Conservation (phyloP, 2,329 filamentous ascomycete species). For the Ramularia collo-cygni region DNA sequence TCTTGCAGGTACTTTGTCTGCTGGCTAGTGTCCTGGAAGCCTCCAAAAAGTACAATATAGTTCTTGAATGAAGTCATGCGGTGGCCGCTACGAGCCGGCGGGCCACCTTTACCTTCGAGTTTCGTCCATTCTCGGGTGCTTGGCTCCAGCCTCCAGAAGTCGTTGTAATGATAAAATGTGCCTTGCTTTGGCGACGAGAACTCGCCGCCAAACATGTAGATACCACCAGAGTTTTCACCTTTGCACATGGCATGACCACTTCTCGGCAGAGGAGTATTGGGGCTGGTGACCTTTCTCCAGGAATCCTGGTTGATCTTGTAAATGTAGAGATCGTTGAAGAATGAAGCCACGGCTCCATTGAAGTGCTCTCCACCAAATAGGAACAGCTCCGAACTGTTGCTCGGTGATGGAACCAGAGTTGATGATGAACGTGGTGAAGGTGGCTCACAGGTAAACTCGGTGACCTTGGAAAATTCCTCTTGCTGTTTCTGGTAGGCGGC, state of each 20-base stretch:
- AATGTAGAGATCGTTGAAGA: slow-evolving; percentile 61
- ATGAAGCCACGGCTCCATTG: slow-evolving; percentile 75
- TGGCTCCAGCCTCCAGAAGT: slow-evolving; percentile 92
- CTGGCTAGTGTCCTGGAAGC: slow-evolving; percentile 94
- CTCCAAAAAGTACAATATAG: slow-evolving; percentile 91
- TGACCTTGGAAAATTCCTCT: slow-evolving; percentile 89
- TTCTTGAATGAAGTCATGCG: slow-evolving; percentile 93
- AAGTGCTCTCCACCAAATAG: slow-evolving; percentile 94
- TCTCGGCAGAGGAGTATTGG: slow-evolving; percentile 83
- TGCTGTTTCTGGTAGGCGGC: slow-evolving; percentile 88
- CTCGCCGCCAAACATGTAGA: slow-evolving; percentile 93
- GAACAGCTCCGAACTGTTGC: slow-evolving; percentile 79
- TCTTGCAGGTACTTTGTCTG: slow-evolving; percentile 91
- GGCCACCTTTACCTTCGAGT: slow-evolving; percentile 71
- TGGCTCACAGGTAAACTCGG: slow-evolving; percentile 65
- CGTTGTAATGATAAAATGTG: slow-evolving; percentile 98
- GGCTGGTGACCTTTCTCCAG: slow-evolving; percentile 84
- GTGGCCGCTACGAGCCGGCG: slow-evolving; percentile 72
- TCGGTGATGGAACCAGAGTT: slow-evolving; percentile 76
- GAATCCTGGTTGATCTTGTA: slow-evolving; percentile 76
- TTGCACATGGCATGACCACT: slow-evolving; percentile 94
- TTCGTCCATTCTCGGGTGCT: slow-evolving; percentile 82
- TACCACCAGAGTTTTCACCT: slow-evolving; percentile 72
- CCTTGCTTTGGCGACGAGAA: slow-evolving; percentile 96
- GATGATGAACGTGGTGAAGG: slow-evolving; percentile 74